These are phyloP conservation scores for Calonectria crousiana DNA, from an alignment of 2,329 filamentous ascomycete species.

Conservation along the genomic window DNA sequence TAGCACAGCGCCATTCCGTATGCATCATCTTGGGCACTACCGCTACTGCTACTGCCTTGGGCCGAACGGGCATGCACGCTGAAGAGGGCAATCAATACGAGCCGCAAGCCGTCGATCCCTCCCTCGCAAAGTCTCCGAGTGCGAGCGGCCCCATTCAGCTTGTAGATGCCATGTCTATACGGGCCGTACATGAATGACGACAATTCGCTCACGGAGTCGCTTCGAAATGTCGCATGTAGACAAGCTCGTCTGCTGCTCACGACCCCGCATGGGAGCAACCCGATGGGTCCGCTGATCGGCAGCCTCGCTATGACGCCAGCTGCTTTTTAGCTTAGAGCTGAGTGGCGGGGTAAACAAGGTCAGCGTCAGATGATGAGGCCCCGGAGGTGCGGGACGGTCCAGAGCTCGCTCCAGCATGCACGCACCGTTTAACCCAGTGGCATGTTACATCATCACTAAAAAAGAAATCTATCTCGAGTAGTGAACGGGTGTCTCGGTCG, in stretches of 20 bases:
- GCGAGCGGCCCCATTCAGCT: background rate
- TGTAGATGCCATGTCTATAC: background rate
- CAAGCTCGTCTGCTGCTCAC: background rate
- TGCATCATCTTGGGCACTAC: background rate
- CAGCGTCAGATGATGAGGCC: background rate
- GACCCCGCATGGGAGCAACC: background rate
- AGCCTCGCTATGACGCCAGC: conserved; percentile 9
- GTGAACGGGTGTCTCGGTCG: background rate
- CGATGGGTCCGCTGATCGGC: background rate
- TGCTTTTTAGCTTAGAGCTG: conserved; percentile 3
- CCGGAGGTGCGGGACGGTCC: background rate
- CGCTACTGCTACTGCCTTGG: background rate
- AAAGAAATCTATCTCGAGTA: background rate
- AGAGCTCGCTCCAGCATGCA: background rate
- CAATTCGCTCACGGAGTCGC: background rate
- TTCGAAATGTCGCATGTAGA: background rate
- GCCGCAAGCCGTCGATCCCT: background rate
- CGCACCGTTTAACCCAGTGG: background rate
- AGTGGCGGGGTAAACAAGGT: background rate
- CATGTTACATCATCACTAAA: conserved; percentile 1
- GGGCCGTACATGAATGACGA: background rate
- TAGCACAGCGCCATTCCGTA: background rate
- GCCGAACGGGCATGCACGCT: background rate
- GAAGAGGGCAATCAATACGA: background rate
- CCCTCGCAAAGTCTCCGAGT: background rate